These are phyloP conservation scores for Chrysanthemum makinoi DNA, from an alignment of 129 eudicot genomes.

Conservation along the genomic window DNA sequence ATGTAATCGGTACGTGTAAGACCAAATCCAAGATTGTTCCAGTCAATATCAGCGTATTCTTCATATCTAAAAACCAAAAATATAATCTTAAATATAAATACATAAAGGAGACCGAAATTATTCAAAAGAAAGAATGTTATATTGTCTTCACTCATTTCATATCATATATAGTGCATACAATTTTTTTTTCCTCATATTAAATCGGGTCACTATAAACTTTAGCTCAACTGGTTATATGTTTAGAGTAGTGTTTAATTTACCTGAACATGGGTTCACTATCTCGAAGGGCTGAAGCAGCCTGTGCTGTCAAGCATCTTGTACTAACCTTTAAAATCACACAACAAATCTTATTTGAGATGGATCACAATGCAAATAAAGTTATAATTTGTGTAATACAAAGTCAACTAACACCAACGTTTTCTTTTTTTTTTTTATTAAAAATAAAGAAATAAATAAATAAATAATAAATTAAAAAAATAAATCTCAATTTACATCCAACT, in stretches of 20 bases:
- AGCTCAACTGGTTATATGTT: background rate
- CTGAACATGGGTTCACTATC: constrained; percentile 29
- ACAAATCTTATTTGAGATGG: background rate
- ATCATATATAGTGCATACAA: background rate
- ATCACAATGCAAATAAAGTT: background rate
- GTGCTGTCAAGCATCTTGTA: constrained; percentile 28
- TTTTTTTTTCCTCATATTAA: no score
- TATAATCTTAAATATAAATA: no score
- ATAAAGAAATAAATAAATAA: no score
- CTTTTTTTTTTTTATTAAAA: no score
- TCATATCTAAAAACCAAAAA: constrained; percentile 27
- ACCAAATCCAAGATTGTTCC: constrained; percentile 84
- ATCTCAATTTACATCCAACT: no score
- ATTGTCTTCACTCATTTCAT: no score
- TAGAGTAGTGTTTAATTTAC: constrained; percentile 6
- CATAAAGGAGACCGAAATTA: no score
- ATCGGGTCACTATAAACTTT: background rate
- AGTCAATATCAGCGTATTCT: constrained; percentile 56
- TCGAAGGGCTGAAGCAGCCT: constrained; percentile 29
- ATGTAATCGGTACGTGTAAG: constrained; percentile 67
- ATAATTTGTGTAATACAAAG: background rate
- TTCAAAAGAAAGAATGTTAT: no score
- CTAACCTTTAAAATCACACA: constrained; percentile 16
- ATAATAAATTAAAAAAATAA: no score
- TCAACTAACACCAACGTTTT: no score